Percentiles rank a stretch among this genome's conserved stretches.
Evolutionary conservation across 2,329 filamentous ascomycete genomes (phyloP).

Genomic region (Bimuria novae-zelandiae): DNA sequence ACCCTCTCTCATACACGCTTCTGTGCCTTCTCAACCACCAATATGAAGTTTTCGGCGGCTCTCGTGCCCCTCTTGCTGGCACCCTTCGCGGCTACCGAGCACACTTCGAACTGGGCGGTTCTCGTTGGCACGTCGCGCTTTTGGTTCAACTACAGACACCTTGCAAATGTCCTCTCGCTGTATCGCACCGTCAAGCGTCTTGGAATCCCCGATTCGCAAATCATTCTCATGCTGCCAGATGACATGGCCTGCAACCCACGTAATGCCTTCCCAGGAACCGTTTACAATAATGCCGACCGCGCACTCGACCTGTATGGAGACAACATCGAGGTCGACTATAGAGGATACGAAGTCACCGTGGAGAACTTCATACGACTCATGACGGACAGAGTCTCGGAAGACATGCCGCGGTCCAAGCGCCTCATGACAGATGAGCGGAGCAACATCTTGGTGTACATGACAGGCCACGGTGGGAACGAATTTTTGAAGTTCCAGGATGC

Average conservation of each 20-base stretch:
- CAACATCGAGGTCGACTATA: slow-evolving; percentile 98
- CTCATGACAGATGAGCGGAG: slow-evolving; percentile 92
- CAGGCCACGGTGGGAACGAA: slow-evolving; percentile 94
- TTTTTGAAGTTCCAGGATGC: slow-evolving; percentile 98
- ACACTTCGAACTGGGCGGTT: slow-evolving; percentile 99
- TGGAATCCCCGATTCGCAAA: slow-evolving; percentile 96
- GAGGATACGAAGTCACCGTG: slow-evolving; percentile 97
- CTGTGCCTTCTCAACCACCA: neutral
- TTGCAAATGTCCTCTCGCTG: slow-evolving; percentile 95
- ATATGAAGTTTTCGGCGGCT: slow-evolving; percentile 33
- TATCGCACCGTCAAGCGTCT: slow-evolving; percentile 98
- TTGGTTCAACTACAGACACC: slow-evolving; percentile 99
- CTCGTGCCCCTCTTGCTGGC: slow-evolving; percentile 35
- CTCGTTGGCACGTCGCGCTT: slow-evolving; percentile 98
- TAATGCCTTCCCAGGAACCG: slow-evolving; percentile 95
- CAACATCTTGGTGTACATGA: slow-evolving; percentile 99
- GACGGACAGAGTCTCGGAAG: slow-evolving; percentile 91
- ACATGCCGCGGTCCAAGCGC: slow-evolving; percentile 93
- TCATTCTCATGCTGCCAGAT: slow-evolving; percentile 99
- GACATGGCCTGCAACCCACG: slow-evolving; percentile 99
- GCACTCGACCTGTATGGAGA: slow-evolving; percentile 96
- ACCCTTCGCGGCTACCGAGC: slow-evolving; percentile 64
- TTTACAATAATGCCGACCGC: slow-evolving; percentile 97
- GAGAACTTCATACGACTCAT: slow-evolving; percentile 97
- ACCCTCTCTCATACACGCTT: neutral